Evolutionary conservation across 257 asterid species (phyloP).

Genomic region (Rhazya stricta): DNA sequence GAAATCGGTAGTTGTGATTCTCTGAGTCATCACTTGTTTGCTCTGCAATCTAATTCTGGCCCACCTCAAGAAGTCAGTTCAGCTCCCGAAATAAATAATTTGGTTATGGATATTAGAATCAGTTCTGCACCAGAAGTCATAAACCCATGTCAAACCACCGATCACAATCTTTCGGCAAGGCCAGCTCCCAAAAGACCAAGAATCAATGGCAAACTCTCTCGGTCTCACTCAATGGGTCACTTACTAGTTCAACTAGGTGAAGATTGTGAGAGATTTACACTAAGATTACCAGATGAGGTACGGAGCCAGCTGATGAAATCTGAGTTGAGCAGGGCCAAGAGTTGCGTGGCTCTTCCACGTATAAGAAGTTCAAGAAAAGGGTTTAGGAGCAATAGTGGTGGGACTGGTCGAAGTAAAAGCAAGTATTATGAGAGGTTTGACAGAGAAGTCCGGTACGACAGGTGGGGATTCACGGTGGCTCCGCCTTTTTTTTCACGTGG

Average conservation of each 20-base stretch:
- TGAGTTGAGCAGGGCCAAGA: constrained; percentile 16
- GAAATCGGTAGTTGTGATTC: not conserved
- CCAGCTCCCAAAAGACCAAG: not conserved
- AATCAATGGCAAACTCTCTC: constrained; percentile 7
- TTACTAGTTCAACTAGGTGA: constrained; percentile 22
- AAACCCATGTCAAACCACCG: constrained; percentile 1
- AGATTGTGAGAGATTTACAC: constrained; percentile 31
- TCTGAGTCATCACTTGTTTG: not conserved
- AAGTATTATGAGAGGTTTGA: constrained; percentile 20
- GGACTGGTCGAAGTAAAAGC: constrained; percentile 11
- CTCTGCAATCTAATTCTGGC: not conserved
- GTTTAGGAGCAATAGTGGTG: constrained; percentile 23
- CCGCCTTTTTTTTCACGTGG: constrained; percentile 23
- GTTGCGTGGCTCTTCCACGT: constrained; percentile 17
- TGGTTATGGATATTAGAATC: constrained; percentile 7
- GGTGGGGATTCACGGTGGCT: constrained; percentile 10
- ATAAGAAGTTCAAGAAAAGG: constrained; percentile 28
- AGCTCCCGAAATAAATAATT: constrained; percentile 3
- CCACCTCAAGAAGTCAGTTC: not conserved
- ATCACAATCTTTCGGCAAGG: constrained; percentile 11
- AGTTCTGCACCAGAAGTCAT: constrained; percentile 15
- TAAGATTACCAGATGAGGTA: constrained; percentile 34
- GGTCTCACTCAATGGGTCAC: constrained; percentile 38
- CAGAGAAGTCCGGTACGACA: constrained; percentile 18
- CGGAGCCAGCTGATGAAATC: constrained; percentile 20